A percentile compares a stretch with the other conserved stretches of the same genome.
Evolutionary conservation across 129 eudicot species (phyloP).

Genomic region (Flaveria sonorensis): DNA sequence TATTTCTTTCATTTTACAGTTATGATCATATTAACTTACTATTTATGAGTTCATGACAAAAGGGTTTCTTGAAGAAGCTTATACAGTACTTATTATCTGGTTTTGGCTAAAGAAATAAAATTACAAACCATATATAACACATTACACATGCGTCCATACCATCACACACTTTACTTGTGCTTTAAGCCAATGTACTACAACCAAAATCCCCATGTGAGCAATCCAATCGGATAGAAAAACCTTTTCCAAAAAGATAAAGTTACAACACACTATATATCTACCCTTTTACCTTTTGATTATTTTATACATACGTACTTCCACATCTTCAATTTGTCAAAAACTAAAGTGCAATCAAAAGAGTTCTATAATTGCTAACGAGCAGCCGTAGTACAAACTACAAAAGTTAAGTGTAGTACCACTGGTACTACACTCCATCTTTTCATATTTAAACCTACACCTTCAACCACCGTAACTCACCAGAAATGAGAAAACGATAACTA

Average conservation of each 20-base stretch:
- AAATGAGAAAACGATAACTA: neutral
- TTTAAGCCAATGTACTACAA: neutral
- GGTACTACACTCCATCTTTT: slow-evolving; percentile 35
- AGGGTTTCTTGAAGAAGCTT: no score
- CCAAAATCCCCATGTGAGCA: neutral
- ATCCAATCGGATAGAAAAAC: neutral
- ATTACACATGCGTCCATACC: no score
- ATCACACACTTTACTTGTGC: neutral
- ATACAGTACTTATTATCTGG: no score
- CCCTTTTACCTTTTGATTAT: neutral
- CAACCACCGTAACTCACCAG: slow-evolving; percentile 14
- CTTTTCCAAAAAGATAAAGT: neutral
- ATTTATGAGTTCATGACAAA: no score
- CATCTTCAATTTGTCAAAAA: neutral
- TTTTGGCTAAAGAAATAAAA: no score
- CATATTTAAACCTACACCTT: slow-evolving; percentile 14
- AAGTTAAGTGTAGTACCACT: slow-evolving; percentile 33
- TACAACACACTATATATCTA: neutral
- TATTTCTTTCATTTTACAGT: no score
- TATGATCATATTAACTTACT: no score
- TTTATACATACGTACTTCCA: neutral
- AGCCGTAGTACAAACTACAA: slow-evolving; percentile 23
- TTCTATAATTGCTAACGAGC: neutral
- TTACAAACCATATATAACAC: no score
- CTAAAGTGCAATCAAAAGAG: neutral